Evolutionary conservation across 805 yeast genomes (phyloP).

Genomic region (Clavispora santaluciae): DNA sequence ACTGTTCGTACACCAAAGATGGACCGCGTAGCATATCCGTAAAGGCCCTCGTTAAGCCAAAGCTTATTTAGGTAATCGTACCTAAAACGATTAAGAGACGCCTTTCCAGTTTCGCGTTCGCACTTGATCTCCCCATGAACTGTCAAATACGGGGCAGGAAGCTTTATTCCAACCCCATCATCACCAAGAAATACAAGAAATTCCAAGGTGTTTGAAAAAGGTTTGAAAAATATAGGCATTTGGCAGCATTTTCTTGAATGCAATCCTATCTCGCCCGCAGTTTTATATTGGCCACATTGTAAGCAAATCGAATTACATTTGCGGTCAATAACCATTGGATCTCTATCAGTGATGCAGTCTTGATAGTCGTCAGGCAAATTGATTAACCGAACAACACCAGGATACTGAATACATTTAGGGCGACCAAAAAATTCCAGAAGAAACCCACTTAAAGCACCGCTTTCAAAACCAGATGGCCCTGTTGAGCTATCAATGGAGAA

Average conservation of each 20-base stretch:
- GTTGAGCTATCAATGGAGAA: too few relatives aligned
- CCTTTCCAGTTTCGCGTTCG: constrained; percentile 52
- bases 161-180: constrained; percentile 25
- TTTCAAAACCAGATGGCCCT: neutral
- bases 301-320: constrained; percentile 29
- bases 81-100: constrained; percentile 48
- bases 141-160: constrained; percentile 68
- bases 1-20: constrained; percentile 19
- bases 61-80: constrained; percentile 51
- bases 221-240: constrained; percentile 15
- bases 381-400: constrained; percentile 50
- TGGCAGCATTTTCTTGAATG: constrained; percentile 7
- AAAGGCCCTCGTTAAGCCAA: constrained; percentile 60
- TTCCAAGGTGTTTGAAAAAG: constrained; percentile 23
- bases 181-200: constrained; percentile 21
- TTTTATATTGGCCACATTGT: constrained; percentile 25
- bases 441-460: neutral
- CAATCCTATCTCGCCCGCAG: neutral
- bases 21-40: constrained; percentile 40
- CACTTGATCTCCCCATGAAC: constrained; percentile 70
- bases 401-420: constrained; percentile 37
- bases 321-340: constrained; percentile 10
- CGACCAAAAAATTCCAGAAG: neutral
- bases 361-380: constrained; percentile 45
- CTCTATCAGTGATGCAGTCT: constrained; percentile 22